Conservation (phyloP, 1,139 yeast species). For the Hyphopichia khmerensis region DNA sequence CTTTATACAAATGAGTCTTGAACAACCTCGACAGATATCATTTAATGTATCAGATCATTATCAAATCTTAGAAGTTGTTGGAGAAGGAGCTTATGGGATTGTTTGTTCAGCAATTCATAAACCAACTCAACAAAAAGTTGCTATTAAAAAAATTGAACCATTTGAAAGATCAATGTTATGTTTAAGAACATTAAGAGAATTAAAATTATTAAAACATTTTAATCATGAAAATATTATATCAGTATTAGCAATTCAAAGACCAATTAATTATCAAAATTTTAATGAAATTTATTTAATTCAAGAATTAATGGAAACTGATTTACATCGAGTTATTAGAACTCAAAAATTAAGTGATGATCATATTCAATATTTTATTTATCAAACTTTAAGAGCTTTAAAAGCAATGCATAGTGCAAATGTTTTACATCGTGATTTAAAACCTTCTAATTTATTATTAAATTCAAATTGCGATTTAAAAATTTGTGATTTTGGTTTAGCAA, state of each 20-base stretch:
- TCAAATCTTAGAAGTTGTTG: constrained; percentile 80
- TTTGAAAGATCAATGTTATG: constrained; percentile 92
- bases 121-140: constrained; percentile 88
- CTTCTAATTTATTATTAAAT: constrained; percentile 80
- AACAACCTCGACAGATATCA: constrained; percentile 48
- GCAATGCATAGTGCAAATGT: constrained; percentile 90
- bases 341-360: constrained; percentile 88
- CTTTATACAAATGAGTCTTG: background rate
- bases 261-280: constrained; percentile 70
- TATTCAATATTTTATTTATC: constrained; percentile 89
- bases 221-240: constrained; percentile 90
- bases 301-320: constrained; percentile 94
- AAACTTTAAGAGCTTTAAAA: constrained; percentile 84
- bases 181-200: constrained; percentile 83
- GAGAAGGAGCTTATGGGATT: constrained; percentile 98
- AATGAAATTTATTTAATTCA: constrained; percentile 89
- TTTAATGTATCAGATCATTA: constrained; percentile 89
- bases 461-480: constrained; percentile 92
- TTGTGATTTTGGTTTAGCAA: constrained; percentile 93
- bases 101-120: constrained; percentile 91
- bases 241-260: constrained; percentile 87
- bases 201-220: constrained; percentile 84
- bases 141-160: constrained; percentile 92
- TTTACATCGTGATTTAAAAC: constrained; percentile 89
- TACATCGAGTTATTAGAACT: constrained; percentile 85